These are phyloP conservation scores for Dothiorella sarmentorum DNA, from an alignment of 2,329 filamentous ascomycete species.

Conservation along the genomic window DNA sequence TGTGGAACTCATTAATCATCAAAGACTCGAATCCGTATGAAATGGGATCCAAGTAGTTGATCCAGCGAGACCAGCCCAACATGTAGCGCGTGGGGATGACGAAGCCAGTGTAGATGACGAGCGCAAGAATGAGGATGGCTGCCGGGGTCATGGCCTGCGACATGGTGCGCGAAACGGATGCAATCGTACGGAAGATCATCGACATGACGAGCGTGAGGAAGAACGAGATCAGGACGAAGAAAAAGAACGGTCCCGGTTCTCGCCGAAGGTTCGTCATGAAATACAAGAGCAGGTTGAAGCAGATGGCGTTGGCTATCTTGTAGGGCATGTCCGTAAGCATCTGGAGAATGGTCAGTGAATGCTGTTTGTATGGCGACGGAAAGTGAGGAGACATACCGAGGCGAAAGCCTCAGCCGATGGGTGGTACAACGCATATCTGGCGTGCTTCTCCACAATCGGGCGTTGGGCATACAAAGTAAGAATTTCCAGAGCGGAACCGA, in stretches of 20 bases:
- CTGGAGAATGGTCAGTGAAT: too few relatives aligned
- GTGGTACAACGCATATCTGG: conserved; percentile 79
- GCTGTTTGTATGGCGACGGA: too few relatives aligned
- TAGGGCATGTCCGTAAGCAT: conserved; percentile 46
- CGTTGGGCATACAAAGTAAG: conserved; percentile 78
- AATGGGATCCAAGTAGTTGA: conserved; percentile 74
- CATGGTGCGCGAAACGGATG: conserved; percentile 66
- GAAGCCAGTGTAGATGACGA: conserved; percentile 61
- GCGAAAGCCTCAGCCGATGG: conserved; percentile 76
- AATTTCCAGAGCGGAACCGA: conserved; percentile 72
- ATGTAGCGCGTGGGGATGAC: conserved; percentile 54
- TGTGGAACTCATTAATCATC: conserved; percentile 74
- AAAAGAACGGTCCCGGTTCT: conserved; percentile 48
- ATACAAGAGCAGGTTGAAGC: conserved; percentile 48
- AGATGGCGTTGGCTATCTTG: conserved; percentile 40
- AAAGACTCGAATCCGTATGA: conserved; percentile 73
- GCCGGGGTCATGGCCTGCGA: conserved; percentile 53
- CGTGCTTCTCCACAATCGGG: conserved; percentile 84
- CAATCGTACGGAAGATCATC: conserved; percentile 45
- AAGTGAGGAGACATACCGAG: conserved; percentile 41
- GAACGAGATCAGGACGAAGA: conserved; percentile 45
- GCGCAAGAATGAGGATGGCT: conserved; percentile 55
- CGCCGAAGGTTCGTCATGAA: conserved; percentile 49
- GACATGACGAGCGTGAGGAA: conserved; percentile 44
- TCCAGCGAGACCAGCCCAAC: conserved; percentile 75